A percentile compares a stretch with the other conserved stretches of the same genome.
Conservation (phyloP, 2,329 filamentous ascomycete species). For the Fusarium proliferatum region DNA sequence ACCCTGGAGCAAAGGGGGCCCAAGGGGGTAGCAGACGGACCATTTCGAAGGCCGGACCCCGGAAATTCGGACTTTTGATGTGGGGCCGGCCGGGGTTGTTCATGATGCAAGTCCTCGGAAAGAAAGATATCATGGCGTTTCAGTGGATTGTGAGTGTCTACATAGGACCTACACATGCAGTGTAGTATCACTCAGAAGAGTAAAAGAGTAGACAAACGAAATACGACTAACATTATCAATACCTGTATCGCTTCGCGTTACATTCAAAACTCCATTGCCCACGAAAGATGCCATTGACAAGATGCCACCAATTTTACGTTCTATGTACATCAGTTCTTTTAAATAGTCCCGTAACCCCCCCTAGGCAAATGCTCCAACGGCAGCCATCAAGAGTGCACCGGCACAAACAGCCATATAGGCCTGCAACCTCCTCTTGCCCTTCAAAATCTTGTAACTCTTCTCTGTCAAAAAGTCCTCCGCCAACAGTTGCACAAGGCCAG, state of each 20-base stretch:
- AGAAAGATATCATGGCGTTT: background rate
- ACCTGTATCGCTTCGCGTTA: background rate
- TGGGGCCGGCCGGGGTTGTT: conserved; percentile 28
- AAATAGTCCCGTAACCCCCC: background rate
- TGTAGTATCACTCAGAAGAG: background rate
- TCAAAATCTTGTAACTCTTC: conserved; percentile 76
- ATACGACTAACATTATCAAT: background rate
- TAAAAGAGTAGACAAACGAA: background rate
- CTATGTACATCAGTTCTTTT: conserved; percentile 29
- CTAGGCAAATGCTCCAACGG: conserved; percentile 78
- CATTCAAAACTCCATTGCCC: conserved; percentile 9
- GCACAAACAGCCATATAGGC: conserved; percentile 73
- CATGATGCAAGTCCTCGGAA: background rate
- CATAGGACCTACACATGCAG: background rate
- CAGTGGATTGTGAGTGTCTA: background rate
- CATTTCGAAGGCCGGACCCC: conserved; percentile 27
- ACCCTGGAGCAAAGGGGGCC: background rate
- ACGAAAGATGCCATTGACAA: conserved; percentile 20
- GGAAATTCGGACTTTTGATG: conserved; percentile 25
- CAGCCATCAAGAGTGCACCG: conserved; percentile 75
- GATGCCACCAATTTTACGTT: conserved; percentile 13
- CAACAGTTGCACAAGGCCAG: conserved; percentile 84
- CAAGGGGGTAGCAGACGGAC: conserved; percentile 18
- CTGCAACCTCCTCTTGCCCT: conserved; percentile 68
- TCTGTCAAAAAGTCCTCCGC: conserved; percentile 86